Percentiles rank a stretch among this genome's conserved stretches.
These are phyloP conservation scores for Russula sp. DNA, from an alignment of 768 basidiomycete species.

Conservation along the genomic window DNA sequence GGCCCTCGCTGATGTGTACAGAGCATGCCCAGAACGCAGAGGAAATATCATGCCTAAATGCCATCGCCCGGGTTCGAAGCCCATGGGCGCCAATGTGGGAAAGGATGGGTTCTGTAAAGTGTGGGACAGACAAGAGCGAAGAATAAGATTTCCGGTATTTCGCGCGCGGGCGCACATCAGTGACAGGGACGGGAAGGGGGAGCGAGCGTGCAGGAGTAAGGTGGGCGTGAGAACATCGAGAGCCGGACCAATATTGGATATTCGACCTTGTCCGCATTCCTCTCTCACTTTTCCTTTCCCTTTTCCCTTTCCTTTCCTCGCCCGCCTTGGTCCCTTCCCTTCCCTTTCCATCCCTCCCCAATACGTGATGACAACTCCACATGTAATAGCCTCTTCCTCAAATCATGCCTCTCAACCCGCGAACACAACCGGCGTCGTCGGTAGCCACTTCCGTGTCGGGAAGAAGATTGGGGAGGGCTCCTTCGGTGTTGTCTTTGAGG, in stretches of 20 bases:
- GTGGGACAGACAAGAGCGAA: too few relatives aligned
- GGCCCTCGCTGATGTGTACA: too few relatives aligned
- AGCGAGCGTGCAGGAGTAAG: background rate
- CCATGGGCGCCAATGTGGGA: background rate
- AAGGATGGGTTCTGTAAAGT: background rate
- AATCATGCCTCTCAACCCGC: slow-evolving; percentile 49
- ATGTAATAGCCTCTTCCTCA: slow-evolving; percentile 76
- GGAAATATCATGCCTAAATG: too few relatives aligned
- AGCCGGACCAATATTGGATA: background rate
- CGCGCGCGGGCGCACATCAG: background rate
- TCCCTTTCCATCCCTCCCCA: slow-evolving; percentile 9
- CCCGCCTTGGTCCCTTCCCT: slow-evolving; percentile 19
- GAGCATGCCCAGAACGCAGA: too few relatives aligned
- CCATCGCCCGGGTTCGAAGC: too few relatives aligned
- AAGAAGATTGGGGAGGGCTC: slow-evolving; percentile 99
- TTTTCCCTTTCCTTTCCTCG: slow-evolving; percentile 9
- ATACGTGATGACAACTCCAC: slow-evolving; percentile 65
- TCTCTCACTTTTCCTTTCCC: background rate
- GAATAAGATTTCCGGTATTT: background rate
- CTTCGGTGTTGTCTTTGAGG: slow-evolving; percentile 98
- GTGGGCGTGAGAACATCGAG: background rate
- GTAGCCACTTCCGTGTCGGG: slow-evolving; percentile 79
- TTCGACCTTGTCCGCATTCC: background rate
- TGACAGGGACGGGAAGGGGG: background rate
- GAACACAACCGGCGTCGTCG: slow-evolving; percentile 66